Evolutionary conservation across 1,139 yeast species (phyloP), one percentile per base, ranked within the genome.

Genomic region (Scheffersomyces cryptocercus): DNA sequence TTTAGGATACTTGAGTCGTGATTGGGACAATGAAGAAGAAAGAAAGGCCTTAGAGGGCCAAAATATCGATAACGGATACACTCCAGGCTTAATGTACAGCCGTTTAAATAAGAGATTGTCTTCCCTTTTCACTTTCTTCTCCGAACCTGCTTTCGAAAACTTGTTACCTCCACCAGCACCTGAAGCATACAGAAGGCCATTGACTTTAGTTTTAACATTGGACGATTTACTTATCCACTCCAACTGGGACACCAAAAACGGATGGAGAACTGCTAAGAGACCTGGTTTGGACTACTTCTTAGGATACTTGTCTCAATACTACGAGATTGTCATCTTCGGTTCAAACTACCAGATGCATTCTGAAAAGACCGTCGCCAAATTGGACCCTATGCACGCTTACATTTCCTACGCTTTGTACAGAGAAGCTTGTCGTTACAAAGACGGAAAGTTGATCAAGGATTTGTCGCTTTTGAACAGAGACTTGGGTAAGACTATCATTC

Each of bases 201-300:
- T 88, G 63, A 93, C 99, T 3, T 75, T 93, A 54, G 97, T 93
- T 5, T 69, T 93, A 53, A 85, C 90, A 26, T 77, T 93, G 58
- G 99, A 93, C 55, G 99, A 93, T 61, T 74, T 93, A 49, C 78
- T 93, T 63, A 82, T 91, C 48, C 97, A 93, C 67, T 85, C 96
- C 38, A 88, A 85, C 49, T 93, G 99, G 99, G 82, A 88, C 47
- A 83, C 90, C 54, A 83, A 88, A 65, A 79, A 84, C 62, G 99
- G 99, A 42, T 93, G 99, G 99, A 84, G 96, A 72, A 93, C 98
- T 15, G 98, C 96, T 36, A 95, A 95, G 76, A 88, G 99, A 73
- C 99, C 99, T 36, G 99, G 99, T 47, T 83, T 89, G 50, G 99
- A 95, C 68, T 95, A 95, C 75, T 93, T 93, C 72, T 74, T 93